Conservation (phyloP, 2,329 filamentous ascomycete genomes). For the Diplodia sapinea region DNA sequence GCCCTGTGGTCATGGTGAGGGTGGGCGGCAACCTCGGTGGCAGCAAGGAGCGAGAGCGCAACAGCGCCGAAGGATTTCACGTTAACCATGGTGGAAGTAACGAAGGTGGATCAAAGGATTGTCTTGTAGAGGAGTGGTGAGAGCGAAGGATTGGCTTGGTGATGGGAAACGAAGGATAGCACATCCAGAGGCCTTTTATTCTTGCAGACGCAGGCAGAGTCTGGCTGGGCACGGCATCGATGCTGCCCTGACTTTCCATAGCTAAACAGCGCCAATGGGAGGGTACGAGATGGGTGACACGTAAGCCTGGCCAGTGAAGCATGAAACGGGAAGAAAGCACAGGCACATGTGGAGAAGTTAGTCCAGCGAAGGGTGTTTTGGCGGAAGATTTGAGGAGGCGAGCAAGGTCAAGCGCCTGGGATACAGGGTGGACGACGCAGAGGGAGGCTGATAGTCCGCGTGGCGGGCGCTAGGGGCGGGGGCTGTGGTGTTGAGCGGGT, state of each 20-base stretch:
- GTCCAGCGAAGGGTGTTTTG: neutral
- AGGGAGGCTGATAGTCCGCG: too few relatives aligned
- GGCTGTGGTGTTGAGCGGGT: constrained; percentile 4
- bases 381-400: neutral
- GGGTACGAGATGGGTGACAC: constrained; percentile 8
- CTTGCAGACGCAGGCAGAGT: neutral
- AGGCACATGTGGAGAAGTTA: constrained; percentile 11
- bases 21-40: constrained; percentile 43
- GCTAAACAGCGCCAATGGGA: constrained; percentile 17
- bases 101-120: neutral
- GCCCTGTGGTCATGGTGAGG: constrained; percentile 47
- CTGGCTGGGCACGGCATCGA: neutral
- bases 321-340: constrained; percentile 16
- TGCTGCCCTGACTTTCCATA: neutral
- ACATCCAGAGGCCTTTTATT: constrained; percentile 7
- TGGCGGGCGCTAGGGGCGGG: constrained; percentile 1
- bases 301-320: constrained; percentile 12
- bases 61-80: constrained; percentile 36
- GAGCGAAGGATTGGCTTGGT: constrained; percentile 1
- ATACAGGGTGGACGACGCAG: neutral
- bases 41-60: constrained; percentile 36
- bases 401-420: neutral
- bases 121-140: neutral
- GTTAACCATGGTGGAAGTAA: constrained; percentile 24
- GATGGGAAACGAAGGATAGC: neutral